Percentiles rank a stretch among this genome's conserved stretches.
Evolutionary conservation across 2,329 filamentous ascomycete genomes (phyloP).

Genomic region (Macroventuria anomochaeta): DNA sequence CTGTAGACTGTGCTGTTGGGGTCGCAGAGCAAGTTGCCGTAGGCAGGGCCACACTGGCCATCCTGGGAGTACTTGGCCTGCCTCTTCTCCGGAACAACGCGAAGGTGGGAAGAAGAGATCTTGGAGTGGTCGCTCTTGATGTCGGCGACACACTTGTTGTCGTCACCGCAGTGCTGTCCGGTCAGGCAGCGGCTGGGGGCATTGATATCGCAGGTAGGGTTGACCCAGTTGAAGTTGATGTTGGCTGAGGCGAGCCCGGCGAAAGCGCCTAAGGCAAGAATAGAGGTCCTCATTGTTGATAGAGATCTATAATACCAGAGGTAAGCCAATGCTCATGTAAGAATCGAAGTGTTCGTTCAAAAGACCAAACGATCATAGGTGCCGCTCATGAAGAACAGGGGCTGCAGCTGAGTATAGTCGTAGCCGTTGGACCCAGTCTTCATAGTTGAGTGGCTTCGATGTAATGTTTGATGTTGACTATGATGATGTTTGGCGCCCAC

Average conservation of each 20-base stretch:
- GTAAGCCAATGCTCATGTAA: constrained; percentile 24
- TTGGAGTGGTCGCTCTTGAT: constrained; percentile 35
- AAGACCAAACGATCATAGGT: background rate
- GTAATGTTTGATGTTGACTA: background rate
- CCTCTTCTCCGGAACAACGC: constrained; percentile 34
- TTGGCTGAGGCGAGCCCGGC: constrained; percentile 53
- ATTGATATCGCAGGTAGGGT: constrained; percentile 51
- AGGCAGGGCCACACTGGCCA: constrained; percentile 50
- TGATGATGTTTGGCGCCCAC: background rate
- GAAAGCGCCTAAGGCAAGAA: constrained; percentile 41
- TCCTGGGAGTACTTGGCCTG: constrained; percentile 48
- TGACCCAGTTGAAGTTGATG: constrained; percentile 57
- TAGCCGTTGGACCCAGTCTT: background rate
- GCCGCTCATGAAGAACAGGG: background rate
- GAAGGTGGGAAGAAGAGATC: constrained; percentile 33
- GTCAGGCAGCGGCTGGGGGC: constrained; percentile 43
- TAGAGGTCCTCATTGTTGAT: constrained; percentile 38
- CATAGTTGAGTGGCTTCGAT: background rate
- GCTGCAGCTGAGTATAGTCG: background rate
- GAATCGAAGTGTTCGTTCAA: background rate
- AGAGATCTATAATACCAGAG: constrained; percentile 11
- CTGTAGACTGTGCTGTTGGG: constrained; percentile 54
- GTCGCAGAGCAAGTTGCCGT: constrained; percentile 51
- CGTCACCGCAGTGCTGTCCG: constrained; percentile 46
- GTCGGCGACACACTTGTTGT: constrained; percentile 44